phyloP scores from a whole-genome alignment of 371 early-diverging fungal species.

The Actinomucor elegans region DNA sequence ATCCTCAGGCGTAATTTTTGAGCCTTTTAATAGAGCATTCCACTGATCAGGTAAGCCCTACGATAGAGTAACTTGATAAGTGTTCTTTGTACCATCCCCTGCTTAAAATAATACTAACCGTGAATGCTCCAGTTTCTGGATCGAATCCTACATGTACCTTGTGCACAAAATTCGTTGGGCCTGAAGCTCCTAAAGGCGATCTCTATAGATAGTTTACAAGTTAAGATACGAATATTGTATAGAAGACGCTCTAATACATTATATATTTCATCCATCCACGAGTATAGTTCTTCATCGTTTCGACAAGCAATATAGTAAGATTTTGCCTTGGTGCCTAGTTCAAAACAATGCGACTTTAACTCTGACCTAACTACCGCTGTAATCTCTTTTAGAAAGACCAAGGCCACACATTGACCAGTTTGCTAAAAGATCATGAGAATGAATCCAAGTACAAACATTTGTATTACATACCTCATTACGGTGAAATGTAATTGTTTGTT shows the following conservation, averaged over 20 bases:
- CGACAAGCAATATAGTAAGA: constrained; percentile 72
- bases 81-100: neutral
- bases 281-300: constrained; percentile 83
- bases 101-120: constrained; percentile 41
- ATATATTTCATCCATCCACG: constrained; percentile 87
- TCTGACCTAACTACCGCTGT: constrained; percentile 70
- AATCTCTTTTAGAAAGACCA: constrained; percentile 77
- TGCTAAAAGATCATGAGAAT: constrained; percentile 32
- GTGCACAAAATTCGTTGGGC: constrained; percentile 85
- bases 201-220: too few relatives aligned
- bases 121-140: constrained; percentile 76
- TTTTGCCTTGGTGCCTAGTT: constrained; percentile 72
- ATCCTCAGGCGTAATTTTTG: constrained; percentile 94
- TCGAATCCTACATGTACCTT: constrained; percentile 90
- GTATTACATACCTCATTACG: constrained; percentile 70
- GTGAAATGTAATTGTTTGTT: constrained; percentile 81
- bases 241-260: constrained; percentile 47
- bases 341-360: constrained; percentile 74
- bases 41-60: constrained; percentile 94
- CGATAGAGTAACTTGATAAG: too few relatives aligned
- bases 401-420: constrained; percentile 48
- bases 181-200: constrained; percentile 59
- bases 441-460: neutral
- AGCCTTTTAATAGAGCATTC: constrained; percentile 87
- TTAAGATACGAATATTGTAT: too few relatives aligned